Conservation (phyloP, 331 rosid genomes). For the Spiraea crenata region DNA sequence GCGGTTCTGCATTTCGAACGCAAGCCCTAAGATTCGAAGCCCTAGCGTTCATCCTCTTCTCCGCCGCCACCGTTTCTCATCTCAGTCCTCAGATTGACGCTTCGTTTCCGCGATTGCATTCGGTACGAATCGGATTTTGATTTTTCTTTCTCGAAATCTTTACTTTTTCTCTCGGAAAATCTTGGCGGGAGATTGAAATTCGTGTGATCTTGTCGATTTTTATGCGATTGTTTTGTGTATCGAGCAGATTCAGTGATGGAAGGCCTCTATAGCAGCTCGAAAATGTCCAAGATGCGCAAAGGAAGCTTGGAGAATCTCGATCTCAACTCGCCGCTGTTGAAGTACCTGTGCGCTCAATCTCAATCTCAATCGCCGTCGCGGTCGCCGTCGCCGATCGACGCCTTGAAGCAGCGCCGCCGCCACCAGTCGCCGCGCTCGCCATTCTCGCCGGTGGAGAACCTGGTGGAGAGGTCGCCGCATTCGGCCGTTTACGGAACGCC, state of each 20-base stretch:
- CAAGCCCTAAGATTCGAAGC: not conserved
- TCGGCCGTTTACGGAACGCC: slow-evolving; percentile 24
- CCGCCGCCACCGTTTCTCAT: not conserved
- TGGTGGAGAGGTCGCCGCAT: slow-evolving; percentile 18
- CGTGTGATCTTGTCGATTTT: not conserved
- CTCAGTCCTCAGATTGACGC: not conserved
- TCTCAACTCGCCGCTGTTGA: slow-evolving; percentile 20
- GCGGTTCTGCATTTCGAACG: not conserved
- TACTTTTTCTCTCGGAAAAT: not conserved
- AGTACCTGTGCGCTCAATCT: slow-evolving; percentile 25
- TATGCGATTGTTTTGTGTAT: not conserved
- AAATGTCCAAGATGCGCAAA: slow-evolving; percentile 2
- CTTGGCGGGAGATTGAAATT: slow-evolving; percentile 10
- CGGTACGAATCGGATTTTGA: not conserved
- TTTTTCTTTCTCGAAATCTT: not conserved
- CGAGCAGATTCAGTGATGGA: slow-evolving; percentile 3
- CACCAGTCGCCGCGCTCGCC: slow-evolving; percentile 22
- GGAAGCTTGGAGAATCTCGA: slow-evolving; percentile 17
- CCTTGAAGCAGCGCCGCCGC: slow-evolving; percentile 10
- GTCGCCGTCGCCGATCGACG: not conserved
- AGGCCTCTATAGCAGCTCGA: not conserved
- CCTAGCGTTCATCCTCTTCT: not conserved
- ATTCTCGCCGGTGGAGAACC: slow-evolving; percentile 25
- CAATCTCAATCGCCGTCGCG: not conserved
- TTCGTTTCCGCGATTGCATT: slow-evolving; percentile 1